A percentile compares a stretch with the other conserved stretches of the same genome.
These are phyloP conservation scores for Gastroboletus turbinatus DNA, from an alignment of 1,284 basidiomycete genomes.

Conservation along the genomic window DNA sequence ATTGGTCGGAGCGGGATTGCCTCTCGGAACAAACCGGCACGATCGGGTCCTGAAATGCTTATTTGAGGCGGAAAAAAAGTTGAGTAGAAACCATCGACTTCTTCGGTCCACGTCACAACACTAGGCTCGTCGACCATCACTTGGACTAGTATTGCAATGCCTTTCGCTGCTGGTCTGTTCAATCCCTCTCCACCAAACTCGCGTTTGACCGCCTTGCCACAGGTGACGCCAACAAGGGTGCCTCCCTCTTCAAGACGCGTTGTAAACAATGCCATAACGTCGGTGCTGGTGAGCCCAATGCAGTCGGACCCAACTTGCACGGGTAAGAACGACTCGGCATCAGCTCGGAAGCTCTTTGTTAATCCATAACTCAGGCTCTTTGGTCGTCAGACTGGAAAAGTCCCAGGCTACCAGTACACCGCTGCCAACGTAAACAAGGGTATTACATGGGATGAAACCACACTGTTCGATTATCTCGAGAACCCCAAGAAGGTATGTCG, in stretches of 20 bases:
- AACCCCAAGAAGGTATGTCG: conserved; percentile 89
- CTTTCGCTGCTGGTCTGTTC: conserved; percentile 31
- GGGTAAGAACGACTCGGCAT: conserved; percentile 52
- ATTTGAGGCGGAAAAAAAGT: conserved; percentile 17
- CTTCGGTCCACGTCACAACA: not conserved
- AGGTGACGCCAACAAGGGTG: conserved; percentile 91
- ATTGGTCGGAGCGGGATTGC: conserved; percentile 23
- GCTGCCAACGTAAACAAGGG: conserved; percentile 97
- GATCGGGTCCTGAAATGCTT: conserved; percentile 25
- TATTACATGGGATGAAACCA: conserved; percentile 81
- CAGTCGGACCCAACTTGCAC: conserved; percentile 94
- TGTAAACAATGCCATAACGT: conserved; percentile 98
- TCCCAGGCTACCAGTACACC: conserved; percentile 88
- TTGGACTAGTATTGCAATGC: conserved; percentile 21
- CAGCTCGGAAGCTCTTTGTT: not conserved
- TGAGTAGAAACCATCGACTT: not conserved
- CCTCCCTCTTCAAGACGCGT: conserved; percentile 92
- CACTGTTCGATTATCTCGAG: conserved; percentile 92
- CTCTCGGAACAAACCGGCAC: conserved; percentile 31
- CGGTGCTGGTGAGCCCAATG: conserved; percentile 79
- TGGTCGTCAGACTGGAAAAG: conserved; percentile 91
- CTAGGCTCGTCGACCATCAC: conserved; percentile 6
- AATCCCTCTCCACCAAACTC: not conserved
- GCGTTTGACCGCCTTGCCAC: conserved; percentile 1
- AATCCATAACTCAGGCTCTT: conserved; percentile 48